Evolutionary conservation across 306 rosid species (phyloP), one percentile per base, ranked within the genome.

Genomic region (Macrotyloma uniflorum): DNA sequence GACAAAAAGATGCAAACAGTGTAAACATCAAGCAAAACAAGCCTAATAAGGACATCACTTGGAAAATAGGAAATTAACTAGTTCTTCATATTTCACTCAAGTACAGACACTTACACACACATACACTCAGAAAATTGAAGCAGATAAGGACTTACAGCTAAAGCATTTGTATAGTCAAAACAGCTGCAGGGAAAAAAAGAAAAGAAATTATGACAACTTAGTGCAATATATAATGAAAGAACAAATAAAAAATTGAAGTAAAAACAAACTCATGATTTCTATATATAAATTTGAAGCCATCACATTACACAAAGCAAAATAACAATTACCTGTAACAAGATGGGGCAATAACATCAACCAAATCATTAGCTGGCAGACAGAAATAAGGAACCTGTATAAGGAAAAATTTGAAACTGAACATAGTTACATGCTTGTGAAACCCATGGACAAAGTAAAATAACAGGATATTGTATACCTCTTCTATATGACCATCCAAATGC

Each of bases 341-440:
- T 62, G 97, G 98, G 68, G 98, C 98, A 75, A 94, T 94, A 77
- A 94, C 98, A 79, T 94, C 98, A 61, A 92, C 97, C 76, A 94
- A 93, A 18, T 94, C 97, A 88, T 94, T 94, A 78, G 98, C 97
- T 19, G 98, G 98, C 66, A 94, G 92, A 75, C 93, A 90, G 93
- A 94, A 94, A 90, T 94, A 94, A 61, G 98, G 98, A 82, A 94
- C 97, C 98, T 94, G 97, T 74, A 80, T 54, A 58, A 80, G 86
- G 81, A 46, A 83, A 81, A 83, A 51, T 76, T 62, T 58, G 74
- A 84, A 84, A 76, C 59, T 38, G 59, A 82, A 65, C 85, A 76
- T 80, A 86, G 79, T 86, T 72, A 69, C 65, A 80, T 62, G 42
- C 61, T 15, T 67, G 45, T 70, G 36, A 85, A 71, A 66, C 50